A percentile compares a stretch with the other conserved stretches of the same genome.
Conservation (phyloP, 2,329 filamentous ascomycete species). For the Hypoxylon sp. region DNA sequence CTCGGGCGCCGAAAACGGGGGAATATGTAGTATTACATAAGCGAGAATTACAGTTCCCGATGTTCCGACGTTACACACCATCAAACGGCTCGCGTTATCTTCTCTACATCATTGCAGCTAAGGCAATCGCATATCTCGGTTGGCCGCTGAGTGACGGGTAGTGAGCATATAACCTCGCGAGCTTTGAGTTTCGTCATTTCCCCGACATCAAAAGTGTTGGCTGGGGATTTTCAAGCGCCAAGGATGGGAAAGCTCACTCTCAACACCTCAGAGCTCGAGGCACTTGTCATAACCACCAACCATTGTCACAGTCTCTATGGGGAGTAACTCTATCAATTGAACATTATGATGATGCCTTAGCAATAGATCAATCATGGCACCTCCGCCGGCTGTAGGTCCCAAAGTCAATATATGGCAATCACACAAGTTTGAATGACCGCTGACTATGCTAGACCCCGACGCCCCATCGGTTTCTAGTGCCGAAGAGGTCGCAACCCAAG, state of each 20-base stretch:
- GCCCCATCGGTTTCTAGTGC: constrained; percentile 52
- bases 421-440: background rate
- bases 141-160: background rate
- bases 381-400: constrained; percentile 47
- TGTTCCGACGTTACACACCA: constrained; percentile 32
- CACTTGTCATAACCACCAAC: constrained; percentile 10
- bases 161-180: background rate
- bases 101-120: background rate
- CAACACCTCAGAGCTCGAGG: background rate
- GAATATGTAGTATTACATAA: constrained; percentile 25
- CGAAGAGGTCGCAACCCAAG: constrained; percentile 49
- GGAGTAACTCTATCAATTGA: background rate
- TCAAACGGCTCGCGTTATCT: background rate
- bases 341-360: constrained; percentile 4
- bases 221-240: background rate
- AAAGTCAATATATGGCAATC: background rate
- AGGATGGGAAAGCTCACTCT: constrained; percentile 33
- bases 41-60: constrained; percentile 28
- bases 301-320: background rate
- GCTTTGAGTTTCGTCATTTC: background rate
- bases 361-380: constrained; percentile 39
- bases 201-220: background rate
- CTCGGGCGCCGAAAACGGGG: constrained; percentile 6
- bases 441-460: constrained; percentile 48
- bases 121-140: background rate